These are phyloP conservation scores for Botrytis tulipae DNA, from an alignment of 2,329 filamentous ascomycete genomes.

Conservation along the genomic window DNA sequence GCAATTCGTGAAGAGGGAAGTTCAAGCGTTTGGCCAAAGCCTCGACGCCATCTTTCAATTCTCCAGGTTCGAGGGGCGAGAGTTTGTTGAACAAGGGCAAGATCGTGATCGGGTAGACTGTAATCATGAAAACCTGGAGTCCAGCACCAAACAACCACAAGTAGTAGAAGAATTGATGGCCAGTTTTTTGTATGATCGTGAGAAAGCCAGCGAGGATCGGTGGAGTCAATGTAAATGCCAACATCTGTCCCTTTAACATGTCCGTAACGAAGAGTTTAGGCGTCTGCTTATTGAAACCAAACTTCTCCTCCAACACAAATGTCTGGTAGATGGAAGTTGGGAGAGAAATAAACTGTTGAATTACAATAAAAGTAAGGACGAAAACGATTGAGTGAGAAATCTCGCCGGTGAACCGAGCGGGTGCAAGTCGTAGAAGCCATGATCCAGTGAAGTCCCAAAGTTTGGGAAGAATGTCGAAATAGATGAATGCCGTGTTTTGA, in stretches of 20 bases:
- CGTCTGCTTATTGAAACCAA: constrained; percentile 99
- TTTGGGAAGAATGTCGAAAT: constrained; percentile 86
- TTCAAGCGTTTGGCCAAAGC: constrained; percentile 76
- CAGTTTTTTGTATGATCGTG: constrained; percentile 90
- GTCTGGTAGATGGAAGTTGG: constrained; percentile 88
- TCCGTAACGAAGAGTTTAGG: constrained; percentile 83
- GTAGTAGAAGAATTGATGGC: constrained; percentile 95
- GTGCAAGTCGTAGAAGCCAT: constrained; percentile 71
- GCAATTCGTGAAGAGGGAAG: constrained; percentile 89
- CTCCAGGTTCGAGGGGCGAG: constrained; percentile 82
- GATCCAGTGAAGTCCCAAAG: constrained; percentile 81
- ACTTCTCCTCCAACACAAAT: constrained; percentile 94
- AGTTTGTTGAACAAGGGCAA: constrained; percentile 98
- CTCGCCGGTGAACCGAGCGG: constrained; percentile 79
- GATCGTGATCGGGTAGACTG: constrained; percentile 92
- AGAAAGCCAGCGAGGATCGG: constrained; percentile 91
- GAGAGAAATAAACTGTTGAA: constrained; percentile 75
- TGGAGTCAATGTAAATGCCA: constrained; percentile 75
- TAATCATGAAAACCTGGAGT: constrained; percentile 91
- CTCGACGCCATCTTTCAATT: constrained; percentile 86
- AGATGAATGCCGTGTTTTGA: constrained; percentile 86
- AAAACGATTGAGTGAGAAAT: constrained; percentile 93
- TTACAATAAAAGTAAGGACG: constrained; percentile 79
- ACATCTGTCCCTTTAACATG: constrained; percentile 84
- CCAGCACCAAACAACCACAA: constrained; percentile 90